Percentiles rank a stretch among this genome's conserved stretches.
Conservation (phyloP, 2,329 filamentous ascomycete genomes). For the Alternaria burnsii region DNA sequence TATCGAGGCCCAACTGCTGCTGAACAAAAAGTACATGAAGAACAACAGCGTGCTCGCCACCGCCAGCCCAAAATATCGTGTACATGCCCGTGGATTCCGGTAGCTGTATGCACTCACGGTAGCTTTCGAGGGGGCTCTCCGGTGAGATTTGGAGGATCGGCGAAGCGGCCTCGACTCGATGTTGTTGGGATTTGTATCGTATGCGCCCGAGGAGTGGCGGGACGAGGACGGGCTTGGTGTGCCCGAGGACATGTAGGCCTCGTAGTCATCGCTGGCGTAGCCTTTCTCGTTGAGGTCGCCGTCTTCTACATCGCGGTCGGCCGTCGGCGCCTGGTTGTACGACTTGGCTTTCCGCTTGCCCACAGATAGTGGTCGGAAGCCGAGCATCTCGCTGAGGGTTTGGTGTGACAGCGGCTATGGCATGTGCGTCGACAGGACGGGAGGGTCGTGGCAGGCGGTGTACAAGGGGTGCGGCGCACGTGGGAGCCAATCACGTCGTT, state of each 20-base stretch:
- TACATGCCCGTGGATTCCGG: constrained; percentile 74
- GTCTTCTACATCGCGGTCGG: constrained; percentile 46
- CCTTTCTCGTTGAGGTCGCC: constrained; percentile 52
- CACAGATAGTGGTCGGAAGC: constrained; percentile 49
- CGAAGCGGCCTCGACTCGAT: constrained; percentile 33
- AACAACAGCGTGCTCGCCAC: constrained; percentile 74
- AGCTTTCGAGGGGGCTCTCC: constrained; percentile 34
- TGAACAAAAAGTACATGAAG: constrained; percentile 78
- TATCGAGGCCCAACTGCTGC: constrained; percentile 76
- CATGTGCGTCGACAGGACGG: constrained; percentile 6
- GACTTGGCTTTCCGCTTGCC: constrained; percentile 49
- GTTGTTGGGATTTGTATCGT: constrained; percentile 44
- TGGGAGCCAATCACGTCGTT: background rate
- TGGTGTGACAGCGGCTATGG: constrained; percentile 3
- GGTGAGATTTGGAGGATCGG: constrained; percentile 20
- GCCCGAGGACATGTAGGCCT: constrained; percentile 45
- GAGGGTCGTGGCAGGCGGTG: background rate
- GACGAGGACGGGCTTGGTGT: constrained; percentile 63
- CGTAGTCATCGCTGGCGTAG: constrained; percentile 46
- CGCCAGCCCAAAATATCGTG: constrained; percentile 78
- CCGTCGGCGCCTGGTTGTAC: constrained; percentile 40
- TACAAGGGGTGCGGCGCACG: background rate
- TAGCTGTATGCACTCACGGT: constrained; percentile 59
- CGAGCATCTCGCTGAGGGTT: constrained; percentile 37
- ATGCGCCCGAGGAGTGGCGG: constrained; percentile 53